Evolutionary conservation across 805 yeast species (phyloP), one percentile per base, ranked within the genome.

Genomic region (Blastobotrys robertii): DNA sequence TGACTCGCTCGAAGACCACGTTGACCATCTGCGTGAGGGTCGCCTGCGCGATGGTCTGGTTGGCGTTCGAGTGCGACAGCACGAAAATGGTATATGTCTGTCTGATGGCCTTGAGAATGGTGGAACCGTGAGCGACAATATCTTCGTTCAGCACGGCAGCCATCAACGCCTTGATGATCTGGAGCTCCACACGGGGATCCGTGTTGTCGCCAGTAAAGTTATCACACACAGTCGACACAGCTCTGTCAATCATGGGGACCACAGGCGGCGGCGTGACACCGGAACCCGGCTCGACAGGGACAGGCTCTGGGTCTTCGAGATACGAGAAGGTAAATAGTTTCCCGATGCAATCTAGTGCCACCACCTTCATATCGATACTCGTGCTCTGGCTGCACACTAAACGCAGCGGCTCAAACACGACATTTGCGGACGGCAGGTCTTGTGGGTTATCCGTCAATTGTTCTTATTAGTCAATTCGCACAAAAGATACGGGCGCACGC

Each of bases 21-120:
- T 79, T 79, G 15, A 92, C 85, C 55, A 90, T 82, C 64, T 92
- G 99, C 2, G 94, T 84, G 50, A 92, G 70, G 6, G 92, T 82
- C 1, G 95, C 97, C 66, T 94, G 97, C 0, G 98, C 97, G 46
- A 88, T 79, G 1, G 87, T 84, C 64, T 92, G 98, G 58, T 87
- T 90, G 19, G 83, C 69, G 2, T 90, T 77, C 13, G 82, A 78
- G 46, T 83, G 69, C 0, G 97, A 86, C 44, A 85, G 73, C 34
- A 92, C 81, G 56, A 90, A 94, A 22, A 94, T 84, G 59, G 87
- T 88, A 66, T 92, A 92, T 22, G 90, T 85, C 56, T 85, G 95
- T 61, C 97, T 76, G 31, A 94, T 81, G 0, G 97, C 97, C 57
- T 84, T 85, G 48, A 92, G 68, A 41, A 92, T 68, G 1, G 88